phyloP scores from a whole-genome alignment of 805 yeast genomes.

The Candida vartiovaarae region DNA sequence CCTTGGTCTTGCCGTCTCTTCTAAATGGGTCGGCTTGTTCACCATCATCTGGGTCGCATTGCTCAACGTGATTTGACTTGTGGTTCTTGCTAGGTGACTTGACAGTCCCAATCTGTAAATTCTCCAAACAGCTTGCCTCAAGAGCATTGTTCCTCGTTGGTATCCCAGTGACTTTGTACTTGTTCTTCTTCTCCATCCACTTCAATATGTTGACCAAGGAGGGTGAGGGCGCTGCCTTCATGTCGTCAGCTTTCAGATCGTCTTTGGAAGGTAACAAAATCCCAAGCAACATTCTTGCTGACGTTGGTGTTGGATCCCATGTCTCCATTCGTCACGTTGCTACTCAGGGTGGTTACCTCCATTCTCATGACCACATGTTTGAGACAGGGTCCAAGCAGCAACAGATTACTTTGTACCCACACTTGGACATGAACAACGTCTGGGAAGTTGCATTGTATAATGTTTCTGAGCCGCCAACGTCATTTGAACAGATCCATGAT shows the following conservation, averaged over 20 bases:
- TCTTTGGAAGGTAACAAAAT: slow-evolving; percentile 52
- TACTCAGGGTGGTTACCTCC: slow-evolving; percentile 76
- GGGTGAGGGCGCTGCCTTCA: slow-evolving; percentile 67
- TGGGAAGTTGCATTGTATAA: slow-evolving; percentile 69
- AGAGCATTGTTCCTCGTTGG: slow-evolving; percentile 51
- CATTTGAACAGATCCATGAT: slow-evolving; percentile 56
- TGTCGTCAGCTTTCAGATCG: slow-evolving; percentile 67
- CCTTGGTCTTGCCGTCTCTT: slow-evolving; percentile 65
- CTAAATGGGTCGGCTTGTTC: slow-evolving; percentile 83
- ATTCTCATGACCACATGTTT: slow-evolving; percentile 66
- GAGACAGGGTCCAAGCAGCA: slow-evolving; percentile 82
- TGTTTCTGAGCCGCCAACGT: slow-evolving; percentile 45
- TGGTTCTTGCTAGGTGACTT: slow-evolving; percentile 75
- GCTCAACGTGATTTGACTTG: slow-evolving; percentile 49
- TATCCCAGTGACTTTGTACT: slow-evolving; percentile 50
- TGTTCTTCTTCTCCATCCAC: slow-evolving; percentile 56
- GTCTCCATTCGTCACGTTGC: slow-evolving; percentile 62
- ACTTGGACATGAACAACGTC: slow-evolving; percentile 64
- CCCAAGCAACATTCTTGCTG: slow-evolving; percentile 51
- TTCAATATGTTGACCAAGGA: slow-evolving; percentile 49
- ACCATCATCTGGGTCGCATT: slow-evolving; percentile 75
- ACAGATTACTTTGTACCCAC: slow-evolving; percentile 76
- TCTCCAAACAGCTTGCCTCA: slow-evolving; percentile 39
- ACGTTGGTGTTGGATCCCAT: slow-evolving; percentile 67
- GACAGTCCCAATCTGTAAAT: slow-evolving; percentile 35